Evolutionary conservation across 768 basidiomycete species (phyloP), one percentile per base, ranked within the genome.

Genomic region (Pleurotus tuber-regium): DNA sequence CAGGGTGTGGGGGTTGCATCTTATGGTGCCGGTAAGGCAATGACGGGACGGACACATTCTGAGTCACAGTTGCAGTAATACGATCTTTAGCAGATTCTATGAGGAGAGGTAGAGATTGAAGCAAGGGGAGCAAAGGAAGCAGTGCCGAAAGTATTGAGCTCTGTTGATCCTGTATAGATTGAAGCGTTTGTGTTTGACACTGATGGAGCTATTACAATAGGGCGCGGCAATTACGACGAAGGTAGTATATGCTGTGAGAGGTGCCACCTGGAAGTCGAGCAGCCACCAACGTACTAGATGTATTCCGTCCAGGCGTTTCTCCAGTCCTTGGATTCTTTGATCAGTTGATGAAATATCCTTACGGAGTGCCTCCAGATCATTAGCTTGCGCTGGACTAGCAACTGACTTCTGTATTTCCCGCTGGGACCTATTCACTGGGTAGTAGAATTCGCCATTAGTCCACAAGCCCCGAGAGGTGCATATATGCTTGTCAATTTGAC

Each of bases 101-200:
- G 57, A 85, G 82, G 1, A 78, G 62, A 1, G 84, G 80, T 16
- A 88, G 56, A 7, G 79, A 68, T 53, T 86, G 83, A 1, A 87
- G 53, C 3, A 85, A 66, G 23, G 87, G 84, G 2, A 85, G 64
- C 12, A 89, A 63, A 5, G 87, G 84, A 0, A 79, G 54, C 1
- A 89, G 65, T 9, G 80, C 69, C 19, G 79, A 61, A 2, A 87
- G 62, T 0, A 86, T 73, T 10, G 75, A 72, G 16, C 67, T 71
- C 61, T 87, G 84, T 55, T 87, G 86, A 18, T 82, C 77, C 57
- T 86, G 83, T 19, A 88, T 63, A 2, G 74, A 73, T 54, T 83
- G 83, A 44, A 87, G 68, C 9, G 75, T 71, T 59, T 81, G 78
- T 2, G 71, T 68, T 50, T 86, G 80, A 12, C 72, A 70, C 58